Conservation (phyloP, 2,329 filamentous ascomycete species). For the Fusarium sp. region DNA sequence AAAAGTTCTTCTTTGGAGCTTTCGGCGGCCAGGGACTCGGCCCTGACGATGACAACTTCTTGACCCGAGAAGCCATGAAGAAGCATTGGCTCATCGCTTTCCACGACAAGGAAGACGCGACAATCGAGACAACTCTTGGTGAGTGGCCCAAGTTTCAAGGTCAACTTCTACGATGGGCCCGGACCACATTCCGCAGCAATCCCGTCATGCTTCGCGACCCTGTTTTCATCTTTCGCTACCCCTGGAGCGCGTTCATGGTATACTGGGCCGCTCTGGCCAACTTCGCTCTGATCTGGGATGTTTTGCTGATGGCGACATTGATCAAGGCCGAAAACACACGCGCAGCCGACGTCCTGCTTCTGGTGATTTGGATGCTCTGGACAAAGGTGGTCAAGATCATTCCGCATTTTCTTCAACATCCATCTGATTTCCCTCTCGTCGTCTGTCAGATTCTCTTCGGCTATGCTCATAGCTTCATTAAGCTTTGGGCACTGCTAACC, state of each 20-base stretch:
- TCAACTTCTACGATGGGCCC: slow-evolving; percentile 70
- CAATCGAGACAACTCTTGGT: slow-evolving; percentile 68
- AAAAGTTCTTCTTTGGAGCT: slow-evolving; percentile 63
- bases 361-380: slow-evolving; percentile 64
- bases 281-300: slow-evolving; percentile 69
- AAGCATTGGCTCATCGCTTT: slow-evolving; percentile 68
- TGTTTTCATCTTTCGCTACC: slow-evolving; percentile 24
- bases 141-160: slow-evolving; percentile 63
- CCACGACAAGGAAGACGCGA: slow-evolving; percentile 64
- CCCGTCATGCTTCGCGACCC: slow-evolving; percentile 64
- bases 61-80: slow-evolving; percentile 67
- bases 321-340: background rate
- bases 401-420: slow-evolving; percentile 66
- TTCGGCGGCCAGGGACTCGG: slow-evolving; percentile 58
- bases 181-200: slow-evolving; percentile 72
- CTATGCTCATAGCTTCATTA: slow-evolving; percentile 71
- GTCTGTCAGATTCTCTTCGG: slow-evolving; percentile 67
- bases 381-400: slow-evolving; percentile 71
- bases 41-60: slow-evolving; percentile 73
- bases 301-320: slow-evolving; percentile 55
- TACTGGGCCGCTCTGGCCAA: slow-evolving; percentile 69
- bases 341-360: slow-evolving; percentile 1
- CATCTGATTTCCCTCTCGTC: slow-evolving; percentile 66
- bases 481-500: slow-evolving; percentile 69
- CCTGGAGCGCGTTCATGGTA: slow-evolving; percentile 69